Percentiles rank a stretch among this genome's conserved stretches.
Evolutionary conservation across 805 yeast genomes (phyloP).

Genomic region (Wickerhamomyces mucosus): DNA sequence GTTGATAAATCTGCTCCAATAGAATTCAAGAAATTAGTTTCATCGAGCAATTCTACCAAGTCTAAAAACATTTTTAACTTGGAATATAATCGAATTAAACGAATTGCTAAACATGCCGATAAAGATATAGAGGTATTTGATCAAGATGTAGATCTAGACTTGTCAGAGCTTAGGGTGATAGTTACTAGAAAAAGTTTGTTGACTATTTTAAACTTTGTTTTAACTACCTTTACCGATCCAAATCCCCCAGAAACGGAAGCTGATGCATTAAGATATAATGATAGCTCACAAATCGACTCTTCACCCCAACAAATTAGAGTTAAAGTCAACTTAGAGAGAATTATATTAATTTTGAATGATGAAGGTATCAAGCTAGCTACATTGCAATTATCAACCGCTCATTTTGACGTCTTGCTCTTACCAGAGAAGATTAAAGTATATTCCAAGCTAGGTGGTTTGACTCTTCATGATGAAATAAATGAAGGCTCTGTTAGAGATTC

Average conservation of each 20-base stretch:
- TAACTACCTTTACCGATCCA: constrained; percentile 86
- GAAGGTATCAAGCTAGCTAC: constrained; percentile 80
- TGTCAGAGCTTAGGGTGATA: constrained; percentile 72
- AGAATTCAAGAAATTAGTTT: constrained; percentile 59
- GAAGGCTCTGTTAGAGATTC: constrained; percentile 54
- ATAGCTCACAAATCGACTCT: constrained; percentile 40
- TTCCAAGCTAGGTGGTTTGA: constrained; percentile 69
- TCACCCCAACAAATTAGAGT: constrained; percentile 73
- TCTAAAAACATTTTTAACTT: constrained; percentile 41
- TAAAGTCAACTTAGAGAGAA: constrained; percentile 58
- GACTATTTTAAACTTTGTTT: constrained; percentile 67
- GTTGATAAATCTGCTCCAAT: constrained; percentile 52
- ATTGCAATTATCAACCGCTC: constrained; percentile 63
- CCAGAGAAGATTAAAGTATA: constrained; percentile 71
- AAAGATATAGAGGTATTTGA: constrained; percentile 61
- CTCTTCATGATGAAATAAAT: constrained; percentile 67
- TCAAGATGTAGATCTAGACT: constrained; percentile 58
- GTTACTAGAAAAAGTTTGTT: constrained; percentile 70
- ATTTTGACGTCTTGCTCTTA: constrained; percentile 50
- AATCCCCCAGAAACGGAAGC: constrained; percentile 59
- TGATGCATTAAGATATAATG: constrained; percentile 60
- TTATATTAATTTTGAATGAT: constrained; percentile 69
- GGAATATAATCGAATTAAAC: constrained; percentile 45
- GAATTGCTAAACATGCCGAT: constrained; percentile 46
- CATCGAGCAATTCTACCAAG: constrained; percentile 44